phyloP scores from a whole-genome alignment of 768 basidiomycete species.

The Guyanaporus albipodus region DNA sequence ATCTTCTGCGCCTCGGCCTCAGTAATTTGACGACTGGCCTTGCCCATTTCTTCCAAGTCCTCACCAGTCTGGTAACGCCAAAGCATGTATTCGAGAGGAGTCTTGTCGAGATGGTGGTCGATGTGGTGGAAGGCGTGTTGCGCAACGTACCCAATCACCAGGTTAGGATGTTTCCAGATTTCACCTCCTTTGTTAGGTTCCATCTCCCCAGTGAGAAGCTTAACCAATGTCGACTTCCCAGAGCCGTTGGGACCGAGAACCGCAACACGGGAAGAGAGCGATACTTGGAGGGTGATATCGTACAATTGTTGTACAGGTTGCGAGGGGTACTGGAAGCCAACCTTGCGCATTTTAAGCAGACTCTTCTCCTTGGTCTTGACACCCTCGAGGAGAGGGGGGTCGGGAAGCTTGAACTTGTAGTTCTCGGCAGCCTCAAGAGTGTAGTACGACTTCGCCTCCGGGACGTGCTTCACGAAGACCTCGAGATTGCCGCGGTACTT shows the following conservation, averaged over 20 bases:
- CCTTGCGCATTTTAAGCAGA: slow-evolving; percentile 95
- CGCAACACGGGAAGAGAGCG: slow-evolving; percentile 96
- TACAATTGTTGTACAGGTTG: slow-evolving; percentile 84
- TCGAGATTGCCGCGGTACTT: slow-evolving; percentile 95
- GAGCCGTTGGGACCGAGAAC: slow-evolving; percentile 99
- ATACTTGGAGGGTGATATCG: slow-evolving; percentile 96
- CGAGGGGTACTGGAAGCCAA: slow-evolving; percentile 94
- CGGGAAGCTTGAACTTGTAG: slow-evolving; percentile 98
- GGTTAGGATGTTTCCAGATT: slow-evolving; percentile 98
- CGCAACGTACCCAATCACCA: slow-evolving; percentile 98
- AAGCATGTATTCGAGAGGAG: slow-evolving; percentile 97
- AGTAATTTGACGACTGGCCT: slow-evolving; percentile 82
- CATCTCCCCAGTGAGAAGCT: slow-evolving; percentile 93
- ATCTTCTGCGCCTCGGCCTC: slow-evolving; percentile 92
- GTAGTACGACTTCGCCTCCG: slow-evolving; percentile 98
- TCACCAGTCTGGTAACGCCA: slow-evolving; percentile 99
- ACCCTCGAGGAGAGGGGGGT: slow-evolving; percentile 96
- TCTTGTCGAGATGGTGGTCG: slow-evolving; percentile 97
- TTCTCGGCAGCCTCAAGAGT: slow-evolving; percentile 92
- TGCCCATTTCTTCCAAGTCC: slow-evolving; percentile 94
- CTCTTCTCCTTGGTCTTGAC: slow-evolving; percentile 99
- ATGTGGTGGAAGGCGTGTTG: slow-evolving; percentile 99
- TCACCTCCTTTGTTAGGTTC: slow-evolving; percentile 96
- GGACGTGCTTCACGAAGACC: slow-evolving; percentile 89
- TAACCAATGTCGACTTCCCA: slow-evolving; percentile 96